Evolutionary conservation across 2,329 filamentous ascomycete species (phyloP).

Genomic region (Bisporella sp.): DNA sequence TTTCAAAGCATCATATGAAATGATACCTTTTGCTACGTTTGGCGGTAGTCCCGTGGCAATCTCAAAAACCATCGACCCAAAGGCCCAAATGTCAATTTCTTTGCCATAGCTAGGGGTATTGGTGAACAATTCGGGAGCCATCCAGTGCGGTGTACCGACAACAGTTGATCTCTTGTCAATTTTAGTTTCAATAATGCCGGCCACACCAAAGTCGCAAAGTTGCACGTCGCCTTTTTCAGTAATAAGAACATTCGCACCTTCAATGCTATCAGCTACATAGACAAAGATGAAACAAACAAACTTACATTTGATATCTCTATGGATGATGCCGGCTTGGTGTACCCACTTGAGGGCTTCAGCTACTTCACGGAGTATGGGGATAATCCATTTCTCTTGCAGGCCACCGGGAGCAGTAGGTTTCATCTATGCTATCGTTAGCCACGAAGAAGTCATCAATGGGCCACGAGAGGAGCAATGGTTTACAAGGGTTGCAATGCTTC

Average conservation of each 20-base stretch:
- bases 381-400: conserved; percentile 64
- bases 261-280: conserved; percentile 1
- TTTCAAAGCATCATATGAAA: conserved; percentile 39
- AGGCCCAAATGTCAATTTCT: conserved; percentile 78
- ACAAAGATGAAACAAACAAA: not conserved
- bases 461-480: conserved; percentile 34
- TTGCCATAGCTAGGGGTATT: conserved; percentile 56
- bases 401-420: conserved; percentile 59
- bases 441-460: no score
- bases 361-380: conserved; percentile 59
- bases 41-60: conserved; percentile 74
- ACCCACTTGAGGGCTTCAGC: conserved; percentile 62
- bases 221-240: conserved; percentile 72
- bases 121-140: conserved; percentile 72
- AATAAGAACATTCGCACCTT: conserved; percentile 68
- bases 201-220: conserved; percentile 79
- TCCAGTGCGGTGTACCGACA: conserved; percentile 79
- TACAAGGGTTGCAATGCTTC: conserved; percentile 66
- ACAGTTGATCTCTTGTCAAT: conserved; percentile 73
- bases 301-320: conserved; percentile 62
- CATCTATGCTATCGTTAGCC: conserved; percentile 33
- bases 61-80: conserved; percentile 74
- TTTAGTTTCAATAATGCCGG: conserved; percentile 68
- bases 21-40: conserved; percentile 48
- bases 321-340: conserved; percentile 61